These are phyloP conservation scores for Boletus vermiculosoides DNA, from an alignment of 768 basidiomycete species.

Conservation along the genomic window DNA sequence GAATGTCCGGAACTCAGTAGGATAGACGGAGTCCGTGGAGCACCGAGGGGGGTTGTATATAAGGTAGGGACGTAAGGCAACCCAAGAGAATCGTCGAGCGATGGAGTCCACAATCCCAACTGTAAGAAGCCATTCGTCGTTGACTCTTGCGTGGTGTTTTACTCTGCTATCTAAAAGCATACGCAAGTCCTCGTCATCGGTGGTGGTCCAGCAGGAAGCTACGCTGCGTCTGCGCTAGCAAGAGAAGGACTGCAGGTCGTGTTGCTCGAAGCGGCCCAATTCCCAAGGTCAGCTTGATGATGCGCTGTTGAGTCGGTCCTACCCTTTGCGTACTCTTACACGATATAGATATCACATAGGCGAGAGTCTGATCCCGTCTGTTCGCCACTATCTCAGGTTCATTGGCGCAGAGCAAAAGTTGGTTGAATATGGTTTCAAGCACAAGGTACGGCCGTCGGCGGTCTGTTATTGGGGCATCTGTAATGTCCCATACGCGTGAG, in stretches of 20 bases:
- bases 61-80: background rate
- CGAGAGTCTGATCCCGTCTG: constrained; percentile 50
- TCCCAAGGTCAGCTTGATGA: constrained; percentile 44
- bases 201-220: constrained; percentile 60
- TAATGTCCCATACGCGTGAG: background rate
- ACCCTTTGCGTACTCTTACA: background rate
- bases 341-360: constrained; percentile 44
- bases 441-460: constrained; percentile 40
- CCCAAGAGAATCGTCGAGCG: background rate
- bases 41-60: background rate
- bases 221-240: constrained; percentile 52
- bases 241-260: constrained; percentile 60
- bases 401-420: constrained; percentile 50
- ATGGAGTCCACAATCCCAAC: constrained; percentile 21
- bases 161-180: constrained; percentile 15
- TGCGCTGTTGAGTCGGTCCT: too few species aligned
- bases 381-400: constrained; percentile 50
- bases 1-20: background rate
- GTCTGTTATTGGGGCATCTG: background rate
- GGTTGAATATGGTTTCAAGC: constrained; percentile 41
- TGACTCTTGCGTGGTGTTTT: background rate
- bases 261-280: constrained; percentile 52
- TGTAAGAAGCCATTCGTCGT: constrained; percentile 13
- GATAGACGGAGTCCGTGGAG: background rate
- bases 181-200: constrained; percentile 48